A percentile compares a stretch with the other conserved stretches of the same genome.
phyloP scores from a whole-genome alignment of 2,329 filamentous ascomycete species.

The Aspergillus intermedius region DNA sequence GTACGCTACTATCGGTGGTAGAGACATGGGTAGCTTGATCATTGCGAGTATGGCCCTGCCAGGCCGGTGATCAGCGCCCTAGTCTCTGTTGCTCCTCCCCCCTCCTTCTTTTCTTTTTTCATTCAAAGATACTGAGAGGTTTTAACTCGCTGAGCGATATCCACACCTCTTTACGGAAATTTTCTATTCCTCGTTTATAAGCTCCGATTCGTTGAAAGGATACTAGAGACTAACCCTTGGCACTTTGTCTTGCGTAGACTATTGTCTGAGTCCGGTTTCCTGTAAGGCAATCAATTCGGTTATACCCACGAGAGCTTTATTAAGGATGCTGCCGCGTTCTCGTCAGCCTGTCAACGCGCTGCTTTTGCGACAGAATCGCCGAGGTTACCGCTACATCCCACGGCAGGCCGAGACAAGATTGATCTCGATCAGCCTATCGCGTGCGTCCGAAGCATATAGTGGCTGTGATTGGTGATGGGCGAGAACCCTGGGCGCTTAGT shows the following conservation, averaged over 20 bases:
- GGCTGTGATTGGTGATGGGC: not conserved
- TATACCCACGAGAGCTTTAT: slow-evolving; percentile 7
- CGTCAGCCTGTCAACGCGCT: no score
- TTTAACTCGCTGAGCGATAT: slow-evolving; percentile 23
- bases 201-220: slow-evolving; percentile 6
- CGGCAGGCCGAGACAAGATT: slow-evolving; percentile 7
- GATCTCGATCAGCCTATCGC: not conserved
- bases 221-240: slow-evolving; percentile 25
- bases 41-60: slow-evolving; percentile 29
- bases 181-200: slow-evolving; percentile 8
- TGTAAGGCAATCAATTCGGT: slow-evolving; percentile 26
- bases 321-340: slow-evolving; percentile 1
- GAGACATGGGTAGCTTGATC: slow-evolving; percentile 29
- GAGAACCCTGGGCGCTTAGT: not conserved
- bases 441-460: not conserved
- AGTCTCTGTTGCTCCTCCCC: slow-evolving; percentile 10
- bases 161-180: slow-evolving; percentile 21
- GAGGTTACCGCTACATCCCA: slow-evolving; percentile 5
- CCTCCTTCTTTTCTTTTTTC: slow-evolving; percentile 9
- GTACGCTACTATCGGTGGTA: slow-evolving; percentile 49
- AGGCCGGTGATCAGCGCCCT: slow-evolving; percentile 22
- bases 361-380: slow-evolving; percentile 1
- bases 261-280: slow-evolving; percentile 43
- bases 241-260: slow-evolving; percentile 33
- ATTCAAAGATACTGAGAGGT: slow-evolving; percentile 8